A percentile compares a stretch with the other conserved stretches of the same genome.
Evolutionary conservation across 768 basidiomycete genomes (phyloP).

Genomic region (Hemileccinum impolitum): DNA sequence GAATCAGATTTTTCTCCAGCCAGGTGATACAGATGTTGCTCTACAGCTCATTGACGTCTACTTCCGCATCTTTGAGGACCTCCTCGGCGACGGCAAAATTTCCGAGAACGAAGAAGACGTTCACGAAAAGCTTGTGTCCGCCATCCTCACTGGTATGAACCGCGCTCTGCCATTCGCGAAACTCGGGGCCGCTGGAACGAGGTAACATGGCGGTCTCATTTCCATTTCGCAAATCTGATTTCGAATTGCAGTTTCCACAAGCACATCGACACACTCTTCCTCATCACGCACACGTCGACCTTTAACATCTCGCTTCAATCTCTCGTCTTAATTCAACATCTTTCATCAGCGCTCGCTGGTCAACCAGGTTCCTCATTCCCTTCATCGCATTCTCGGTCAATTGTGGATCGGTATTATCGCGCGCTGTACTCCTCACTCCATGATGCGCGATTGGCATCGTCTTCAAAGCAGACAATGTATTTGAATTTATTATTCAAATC

Average conservation of each 20-base stretch:
- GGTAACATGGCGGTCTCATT: conserved; percentile 41
- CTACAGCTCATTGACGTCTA: conserved; percentile 82
- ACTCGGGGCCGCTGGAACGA: conserved; percentile 61
- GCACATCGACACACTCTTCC: conserved; percentile 91
- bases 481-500: too few relatives aligned
- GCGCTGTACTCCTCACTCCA: too few relatives aligned
- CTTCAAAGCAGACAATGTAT: too few relatives aligned
- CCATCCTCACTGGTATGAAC: too few relatives aligned
- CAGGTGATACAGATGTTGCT: conserved; percentile 70
- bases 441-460: too few relatives aligned
- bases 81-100: conserved; percentile 58
- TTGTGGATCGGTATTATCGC: conserved; percentile 72
- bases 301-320: conserved; percentile 97
- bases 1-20: conserved; percentile 83
- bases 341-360: conserved; percentile 53
- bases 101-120: conserved; percentile 46
- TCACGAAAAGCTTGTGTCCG: conserved; percentile 81
- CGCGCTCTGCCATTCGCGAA: conserved; percentile 95
- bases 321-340: conserved; percentile 83
- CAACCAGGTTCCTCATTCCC: conserved; percentile 41
- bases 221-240: conserved; percentile 3
- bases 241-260: conserved; percentile 57
- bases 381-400: conserved; percentile 36
- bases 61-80: conserved; percentile 89
- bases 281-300: conserved; percentile 92